Evolutionary conservation across 2,329 filamentous ascomycete species (phyloP).

Genomic region (Sordariomycetes sp.): DNA sequence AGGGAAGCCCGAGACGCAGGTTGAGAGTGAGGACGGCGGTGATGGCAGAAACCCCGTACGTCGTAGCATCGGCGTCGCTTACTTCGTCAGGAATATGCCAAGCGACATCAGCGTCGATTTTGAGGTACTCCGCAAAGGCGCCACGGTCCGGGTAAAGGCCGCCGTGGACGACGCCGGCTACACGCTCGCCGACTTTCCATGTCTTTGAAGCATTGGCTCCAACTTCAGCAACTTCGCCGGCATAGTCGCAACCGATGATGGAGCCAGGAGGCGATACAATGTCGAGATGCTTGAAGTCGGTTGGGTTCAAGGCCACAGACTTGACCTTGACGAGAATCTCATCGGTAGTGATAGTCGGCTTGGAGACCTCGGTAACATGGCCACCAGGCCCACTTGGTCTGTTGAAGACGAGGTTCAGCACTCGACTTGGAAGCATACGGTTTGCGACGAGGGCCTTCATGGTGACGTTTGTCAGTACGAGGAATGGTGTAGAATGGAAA

Average conservation of each 20-base stretch:
- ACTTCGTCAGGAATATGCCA: constrained; percentile 29
- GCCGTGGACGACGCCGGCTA: constrained; percentile 4
- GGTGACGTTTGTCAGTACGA: too few relatives aligned
- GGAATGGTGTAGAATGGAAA: too few relatives aligned
- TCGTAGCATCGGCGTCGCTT: constrained; percentile 30
- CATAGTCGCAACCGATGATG: constrained; percentile 13
- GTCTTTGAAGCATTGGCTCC: constrained; percentile 10
- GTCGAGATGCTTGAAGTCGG: constrained; percentile 20
- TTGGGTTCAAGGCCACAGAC: constrained; percentile 21
- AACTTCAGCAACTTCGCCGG: constrained; percentile 17
- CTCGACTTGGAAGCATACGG: constrained; percentile 1
- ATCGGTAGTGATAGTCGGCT: constrained; percentile 9
- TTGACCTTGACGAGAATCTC: constrained; percentile 19
- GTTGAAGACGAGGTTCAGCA: background rate
- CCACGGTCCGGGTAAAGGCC: constrained; percentile 19
- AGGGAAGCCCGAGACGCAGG: constrained; percentile 26
- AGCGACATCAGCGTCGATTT: constrained; percentile 23
- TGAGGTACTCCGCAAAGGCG: constrained; percentile 23
- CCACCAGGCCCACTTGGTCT: background rate
- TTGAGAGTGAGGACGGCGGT: constrained; percentile 36
- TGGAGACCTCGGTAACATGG: constrained; percentile 2
- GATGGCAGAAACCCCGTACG: constrained; percentile 25
- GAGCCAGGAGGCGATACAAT: constrained; percentile 12
- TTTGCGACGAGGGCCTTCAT: constrained; percentile 10
- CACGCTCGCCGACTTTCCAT: constrained; percentile 11